Evolutionary conservation across 768 basidiomycete species (phyloP).

Genomic region (Suillus brevipes): DNA sequence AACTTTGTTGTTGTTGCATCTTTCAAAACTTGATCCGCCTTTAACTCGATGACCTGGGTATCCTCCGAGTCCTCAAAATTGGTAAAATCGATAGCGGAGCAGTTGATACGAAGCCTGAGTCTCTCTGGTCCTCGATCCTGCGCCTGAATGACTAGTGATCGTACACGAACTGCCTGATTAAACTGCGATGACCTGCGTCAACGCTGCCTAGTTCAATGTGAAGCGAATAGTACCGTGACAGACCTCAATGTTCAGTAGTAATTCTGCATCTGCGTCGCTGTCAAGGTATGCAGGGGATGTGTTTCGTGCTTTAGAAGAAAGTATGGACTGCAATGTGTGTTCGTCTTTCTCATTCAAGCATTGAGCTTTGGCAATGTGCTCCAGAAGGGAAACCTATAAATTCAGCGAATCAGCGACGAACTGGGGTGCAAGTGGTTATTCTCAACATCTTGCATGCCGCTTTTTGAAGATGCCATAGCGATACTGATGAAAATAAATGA

Average conservation of each 20-base stretch:
- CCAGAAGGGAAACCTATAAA: slow-evolving; percentile 51
- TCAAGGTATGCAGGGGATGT: slow-evolving; percentile 47
- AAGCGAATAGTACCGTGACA: slow-evolving; percentile 24
- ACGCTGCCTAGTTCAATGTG: background rate
- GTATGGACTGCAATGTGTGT: slow-evolving; percentile 55
- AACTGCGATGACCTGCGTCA: slow-evolving; percentile 44
- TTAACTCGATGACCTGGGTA: slow-evolving; percentile 57
- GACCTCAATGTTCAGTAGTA: slow-evolving; percentile 67
- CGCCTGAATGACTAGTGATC: slow-evolving; percentile 54
- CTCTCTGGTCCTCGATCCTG: slow-evolving; percentile 52
- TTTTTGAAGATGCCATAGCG: slow-evolving; percentile 3
- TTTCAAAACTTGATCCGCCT: slow-evolving; percentile 44
- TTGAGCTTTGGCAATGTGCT: slow-evolving; percentile 59
- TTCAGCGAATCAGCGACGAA: background rate
- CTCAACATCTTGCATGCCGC: slow-evolving; percentile 29
- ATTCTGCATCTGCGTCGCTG: slow-evolving; percentile 74
- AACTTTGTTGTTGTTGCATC: slow-evolving; percentile 39
- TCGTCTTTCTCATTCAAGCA: slow-evolving; percentile 65
- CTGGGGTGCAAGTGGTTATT: slow-evolving; percentile 4
- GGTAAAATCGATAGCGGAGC: slow-evolving; percentile 59
- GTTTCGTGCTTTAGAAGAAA: slow-evolving; percentile 46
- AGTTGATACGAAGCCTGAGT: slow-evolving; percentile 66
- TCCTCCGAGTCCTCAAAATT: slow-evolving; percentile 59
- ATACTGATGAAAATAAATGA: background rate
- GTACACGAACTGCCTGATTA: slow-evolving; percentile 66